phyloP scores from a whole-genome alignment of 805 yeast species.

The Candida stauntonica region DNA sequence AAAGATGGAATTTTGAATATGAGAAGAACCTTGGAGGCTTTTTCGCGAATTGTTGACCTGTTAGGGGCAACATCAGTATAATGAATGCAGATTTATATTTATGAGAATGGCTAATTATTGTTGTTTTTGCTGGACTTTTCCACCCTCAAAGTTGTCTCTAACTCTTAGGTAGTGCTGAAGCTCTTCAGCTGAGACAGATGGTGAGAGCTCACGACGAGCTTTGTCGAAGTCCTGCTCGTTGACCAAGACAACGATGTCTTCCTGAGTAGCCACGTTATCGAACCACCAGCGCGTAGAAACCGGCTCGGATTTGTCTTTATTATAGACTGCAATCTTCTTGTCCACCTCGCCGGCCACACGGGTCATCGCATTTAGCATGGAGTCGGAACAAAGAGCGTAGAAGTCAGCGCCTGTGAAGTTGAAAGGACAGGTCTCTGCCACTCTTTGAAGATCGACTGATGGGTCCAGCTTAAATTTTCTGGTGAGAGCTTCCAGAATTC shows the following conservation, averaged over 20 bases:
- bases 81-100: too few species aligned
- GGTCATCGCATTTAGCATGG: conserved; percentile 95
- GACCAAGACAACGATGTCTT: conserved; percentile 68
- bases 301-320: conserved; percentile 37
- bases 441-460: conserved; percentile 49
- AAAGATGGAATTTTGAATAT: too few species aligned
- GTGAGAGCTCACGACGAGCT: conserved; percentile 66
- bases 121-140: conserved; percentile 21
- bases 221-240: conserved; percentile 69
- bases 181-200: conserved; percentile 87
- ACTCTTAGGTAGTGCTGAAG: conserved; percentile 74
- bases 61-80: too few species aligned
- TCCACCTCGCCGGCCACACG: conserved; percentile 79
- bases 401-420: conserved; percentile 98
- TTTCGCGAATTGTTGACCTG: too few species aligned
- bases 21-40: too few species aligned
- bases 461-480: conserved; percentile 66
- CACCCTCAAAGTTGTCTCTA: conserved; percentile 80
- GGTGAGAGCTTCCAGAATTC: conserved; percentile 82
- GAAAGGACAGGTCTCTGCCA: conserved; percentile 75
- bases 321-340: conserved; percentile 49
- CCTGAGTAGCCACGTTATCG: conserved; percentile 65
- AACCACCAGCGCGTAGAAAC: conserved; percentile 86
- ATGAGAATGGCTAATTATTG: too few species aligned
- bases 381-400: conserved; percentile 92